A percentile compares a stretch with the other conserved stretches of the same genome.
phyloP scores from a whole-genome alignment of 768 basidiomycete species.

The Boletus insuetus region DNA sequence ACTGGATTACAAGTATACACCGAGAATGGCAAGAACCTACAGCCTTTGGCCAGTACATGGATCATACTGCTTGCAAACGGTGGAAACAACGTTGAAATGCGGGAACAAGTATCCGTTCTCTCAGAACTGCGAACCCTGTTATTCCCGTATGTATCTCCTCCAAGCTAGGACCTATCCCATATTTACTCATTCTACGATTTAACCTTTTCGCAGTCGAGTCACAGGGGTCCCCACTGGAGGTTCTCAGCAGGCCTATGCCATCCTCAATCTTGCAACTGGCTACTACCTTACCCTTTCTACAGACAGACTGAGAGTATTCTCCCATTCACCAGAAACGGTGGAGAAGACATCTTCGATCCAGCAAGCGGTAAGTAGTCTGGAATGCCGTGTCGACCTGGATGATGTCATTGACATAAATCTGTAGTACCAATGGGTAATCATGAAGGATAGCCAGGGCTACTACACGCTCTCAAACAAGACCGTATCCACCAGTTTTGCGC shows the following conservation, averaged over 20 bases:
- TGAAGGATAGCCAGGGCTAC: neutral
- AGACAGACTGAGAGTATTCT: neutral
- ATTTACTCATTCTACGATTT: neutral
- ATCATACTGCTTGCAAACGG: neutral
- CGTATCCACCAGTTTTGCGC: neutral
- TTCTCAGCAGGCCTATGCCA: neutral
- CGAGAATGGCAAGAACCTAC: neutral
- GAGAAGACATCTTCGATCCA: neutral
- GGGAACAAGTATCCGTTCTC: slow-evolving; percentile 6
- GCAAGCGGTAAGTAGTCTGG: neutral
- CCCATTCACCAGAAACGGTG: neutral
- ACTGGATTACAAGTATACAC: slow-evolving; percentile 5
- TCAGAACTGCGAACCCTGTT: slow-evolving; percentile 1
- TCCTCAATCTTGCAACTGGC: slow-evolving; percentile 10
- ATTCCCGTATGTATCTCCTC: slow-evolving; percentile 1
- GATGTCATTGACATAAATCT: neutral
- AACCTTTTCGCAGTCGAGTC: neutral
- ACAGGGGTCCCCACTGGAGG: neutral
- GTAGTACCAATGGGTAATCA: slow-evolving; percentile 11
- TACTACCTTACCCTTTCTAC: slow-evolving; percentile 9
- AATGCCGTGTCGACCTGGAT: neutral
- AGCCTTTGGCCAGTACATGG: slow-evolving; percentile 4
- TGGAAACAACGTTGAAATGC: slow-evolving; percentile 8
- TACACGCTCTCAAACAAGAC: slow-evolving; percentile 6
- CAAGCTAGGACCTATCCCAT: neutral